Evolutionary conservation across 164 flowering plant genomes (phyloP).

Genomic region (grape (Vitis vinifera)): ASM3070453v1 NC_081807.1:12339501-12340000

Average conservation of each 20-base stretch:
- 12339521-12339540: constrained; percentile 4
- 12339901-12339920: too few species aligned
- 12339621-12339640: constrained; percentile 43
- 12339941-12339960: too few species aligned
- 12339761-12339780: constrained; percentile 71
- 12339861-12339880: constrained; percentile 83
- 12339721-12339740: constrained; percentile 82
- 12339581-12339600: constrained; percentile 78
- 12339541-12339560: constrained; percentile 72
- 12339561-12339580: constrained; percentile 70
- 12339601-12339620: constrained; percentile 71
- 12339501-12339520: background rate
- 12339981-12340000: too few species aligned
- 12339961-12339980: too few species aligned
- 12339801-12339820: constrained; percentile 71
- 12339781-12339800: constrained; percentile 74
- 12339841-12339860: constrained; percentile 82
- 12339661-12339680: background rate
- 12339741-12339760: constrained; percentile 69
- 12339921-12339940: too few species aligned
- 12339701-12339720: constrained; percentile 12
- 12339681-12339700: background rate
- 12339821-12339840: constrained; percentile 84
- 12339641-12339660: background rate
- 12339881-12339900: constrained; percentile 14